Evolutionary conservation across 1,139 yeast species (phyloP), one percentile per base, ranked within the genome.

Genomic region (Groenewaldozyma auringiensis): DNA sequence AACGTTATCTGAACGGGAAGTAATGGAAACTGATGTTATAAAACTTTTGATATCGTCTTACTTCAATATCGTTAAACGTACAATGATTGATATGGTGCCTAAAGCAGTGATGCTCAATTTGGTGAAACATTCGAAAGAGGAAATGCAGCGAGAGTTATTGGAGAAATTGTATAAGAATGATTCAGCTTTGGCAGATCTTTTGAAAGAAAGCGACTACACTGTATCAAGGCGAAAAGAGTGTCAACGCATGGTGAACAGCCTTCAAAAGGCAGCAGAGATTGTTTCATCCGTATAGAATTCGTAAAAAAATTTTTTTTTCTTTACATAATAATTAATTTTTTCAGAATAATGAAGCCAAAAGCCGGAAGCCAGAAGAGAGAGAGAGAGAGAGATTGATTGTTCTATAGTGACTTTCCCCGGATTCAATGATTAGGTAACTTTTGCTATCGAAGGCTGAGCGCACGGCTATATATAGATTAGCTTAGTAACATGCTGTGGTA

Each of bases 11-110:
- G 98, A 92, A 63, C 81, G 96, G 57, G 98, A 92, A 70, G 80
- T 92, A 33, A 83, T 86, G 77, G 98, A 92, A 67, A 94, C 97
- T 1, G 98, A 92, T 63, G 97, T 92, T 35, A 89, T 92, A 63
- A 92, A 92, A 70, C 76, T 92, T 56, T 75, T 92, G 61, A 89
- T 92, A 58, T 79, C 83, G 46, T 86, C 96, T 27, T 92, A 92
- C 69, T 92, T 81, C 69, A 78, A 79, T 58, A 92, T 92, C 64
- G 96, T 92, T 43, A 88, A 92, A 71, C 79, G 95, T 65, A 86
- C 96, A 0, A 83, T 92, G 57, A 83, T 94, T 11, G 98, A 92
- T 66, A 69, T 89, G 58, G 84, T 92, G 54, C 98, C 98, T 56
- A 92, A 92, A 69, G 94, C 97, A 6, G 79, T 92, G 57, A 88